Conservation (phyloP, 1,284 basidiomycete genomes). For the Pseudozyma pruni region DNA sequence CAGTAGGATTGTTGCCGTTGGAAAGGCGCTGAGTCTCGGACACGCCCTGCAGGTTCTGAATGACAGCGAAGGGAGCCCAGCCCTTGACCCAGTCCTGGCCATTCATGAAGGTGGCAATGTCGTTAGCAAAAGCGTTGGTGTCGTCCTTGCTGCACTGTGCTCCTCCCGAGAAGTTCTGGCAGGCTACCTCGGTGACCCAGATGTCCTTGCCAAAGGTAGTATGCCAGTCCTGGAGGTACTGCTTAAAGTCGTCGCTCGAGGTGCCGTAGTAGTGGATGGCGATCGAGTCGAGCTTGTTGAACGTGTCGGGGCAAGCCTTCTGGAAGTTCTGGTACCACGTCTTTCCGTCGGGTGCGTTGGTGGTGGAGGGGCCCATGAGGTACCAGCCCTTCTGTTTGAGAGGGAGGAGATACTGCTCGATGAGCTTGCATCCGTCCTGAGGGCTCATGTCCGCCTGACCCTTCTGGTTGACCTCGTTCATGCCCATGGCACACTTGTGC, state of each 20-base stretch:
- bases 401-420: conserved; percentile 53
- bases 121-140: conserved; percentile 69
- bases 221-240: conserved; percentile 54
- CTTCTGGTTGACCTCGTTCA: conserved; percentile 61
- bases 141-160: conserved; percentile 68
- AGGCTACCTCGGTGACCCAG: conserved; percentile 61
- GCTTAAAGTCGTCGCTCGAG: conserved; percentile 43
- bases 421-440: conserved; percentile 46
- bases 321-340: conserved; percentile 57
- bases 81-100: conserved; percentile 51
- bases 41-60: conserved; percentile 59
- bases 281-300: conserved; percentile 55
- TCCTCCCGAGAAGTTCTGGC: conserved; percentile 67
- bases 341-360: conserved; percentile 50
- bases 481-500: conserved; percentile 58
- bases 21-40: conserved; percentile 40
- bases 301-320: conserved; percentile 43
- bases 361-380: conserved; percentile 57
- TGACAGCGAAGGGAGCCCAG: conserved; percentile 57
- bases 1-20: conserved; percentile 44
- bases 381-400: conserved; percentile 60
- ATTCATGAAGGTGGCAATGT: conserved; percentile 66
- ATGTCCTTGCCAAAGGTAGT: conserved; percentile 50
- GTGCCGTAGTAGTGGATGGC: conserved; percentile 63
- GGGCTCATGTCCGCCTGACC: conserved; percentile 57